Evolutionary conservation across 257 asterid species (phyloP), one percentile per base, ranked within the genome.

Genomic region (Dorcoceras hygrometricum): DNA sequence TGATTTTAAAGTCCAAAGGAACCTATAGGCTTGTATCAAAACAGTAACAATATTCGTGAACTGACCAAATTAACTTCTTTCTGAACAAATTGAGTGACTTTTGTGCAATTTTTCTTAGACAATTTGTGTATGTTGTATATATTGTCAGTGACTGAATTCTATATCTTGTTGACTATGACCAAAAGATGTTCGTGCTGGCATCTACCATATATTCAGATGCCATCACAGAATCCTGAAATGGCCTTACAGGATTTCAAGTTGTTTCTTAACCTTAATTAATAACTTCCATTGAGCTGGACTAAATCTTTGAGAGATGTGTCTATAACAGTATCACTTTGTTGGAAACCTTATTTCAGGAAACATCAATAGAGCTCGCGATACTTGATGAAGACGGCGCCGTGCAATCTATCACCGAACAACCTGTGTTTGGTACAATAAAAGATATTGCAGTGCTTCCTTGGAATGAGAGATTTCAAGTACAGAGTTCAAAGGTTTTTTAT

Each of bases 351-450:
- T 78, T 83, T 67, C 84, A 94, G 99, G 99, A 94, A 77, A 85
- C 95, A 51, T 88, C 96, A 54, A 80, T 90, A 68, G 99, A 93
- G 81, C 79, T 93, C 77, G 96, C 83, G 78, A 76, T 79, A 65
- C 76, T 90, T 54, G 99, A 83, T 78, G 89, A 79, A 61, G 96
- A 85, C 76, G 99, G 97, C 73, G 68, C 70, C 23, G 84, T 83
- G 73, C 99, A 90, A 74, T 88, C 95, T 53, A 69, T 88, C 32
- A 84, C 91, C 65, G 99, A 93, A 72, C 99, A 93, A 73, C 88
- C 97, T 39, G 95, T 90, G 66, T 93, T 93, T 76, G 99, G 99
- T 59, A 81, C 91, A 1, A 84, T 93, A 62, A 93, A 90, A 79
- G 99, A 90, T 83, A 77, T 93, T 34, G 94, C 92, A 9, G 81